Evolutionary conservation across 768 basidiomycete species (phyloP), one percentile per base, ranked within the genome.

Genomic region (Mycena sanguinolenta): DNA sequence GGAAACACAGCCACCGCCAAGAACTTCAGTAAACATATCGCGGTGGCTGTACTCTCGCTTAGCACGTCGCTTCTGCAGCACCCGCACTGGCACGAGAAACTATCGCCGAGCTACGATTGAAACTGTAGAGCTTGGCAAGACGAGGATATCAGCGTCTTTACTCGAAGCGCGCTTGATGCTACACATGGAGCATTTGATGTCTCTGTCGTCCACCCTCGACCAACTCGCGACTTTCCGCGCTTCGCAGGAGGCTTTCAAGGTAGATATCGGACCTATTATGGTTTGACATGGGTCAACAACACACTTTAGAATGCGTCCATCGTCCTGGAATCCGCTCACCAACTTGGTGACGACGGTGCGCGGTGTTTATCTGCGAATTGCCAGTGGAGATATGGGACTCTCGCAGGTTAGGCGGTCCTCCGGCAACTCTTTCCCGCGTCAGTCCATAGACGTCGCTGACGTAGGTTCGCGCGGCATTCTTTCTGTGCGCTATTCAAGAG

Each of bases 361-460:
- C 69, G 38, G 17, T 28, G 23, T 34, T 17, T 14, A 38, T 72
- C 64, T 64, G 27, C 39, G 53, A 5, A 65, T 60, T 52, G 67
- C 36, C 14, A 67, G 32, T 19, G 21, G 25, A 61, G 50, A 34
- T 38, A 71, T 55, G 52, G 54, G 52, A 55, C 28, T 58, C 28
- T 7, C 14, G 49, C 50, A 95, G 95, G 86, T 36, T 96, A 93
- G 94, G 86, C 87, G 14, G 91, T 94, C 70, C 79, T 95, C 10
- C 96, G 97, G 75, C 94, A 96, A 75, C 84, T 96, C 3, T 86
- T 90, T 3, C 79, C 95, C 58, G 94, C 96, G 4, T 87, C 95
- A 4, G 82, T 95, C 59, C 95, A 97, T 73, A 82, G 90, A 93
- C 58, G 82, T 95, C 36, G 93, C 95, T 32, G 89, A 95, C 79